phyloP scores from a whole-genome alignment of 768 basidiomycete genomes.

The Chlorophyllum brunneum region DNA sequence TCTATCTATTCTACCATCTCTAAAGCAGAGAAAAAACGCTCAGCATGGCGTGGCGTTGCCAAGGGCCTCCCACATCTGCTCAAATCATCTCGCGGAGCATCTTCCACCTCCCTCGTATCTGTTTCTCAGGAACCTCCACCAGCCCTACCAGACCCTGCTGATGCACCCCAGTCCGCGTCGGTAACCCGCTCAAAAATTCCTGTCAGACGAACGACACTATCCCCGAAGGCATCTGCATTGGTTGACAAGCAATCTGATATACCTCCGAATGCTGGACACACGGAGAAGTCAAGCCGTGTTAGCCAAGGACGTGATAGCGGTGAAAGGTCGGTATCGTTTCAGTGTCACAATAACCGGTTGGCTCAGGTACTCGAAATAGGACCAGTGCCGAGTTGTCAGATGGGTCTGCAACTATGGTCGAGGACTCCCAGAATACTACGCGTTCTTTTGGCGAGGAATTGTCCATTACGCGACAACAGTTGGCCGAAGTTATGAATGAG shows the following conservation, averaged over 20 bases:
- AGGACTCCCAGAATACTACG: not conserved
- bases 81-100: conserved; percentile 5
- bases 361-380: not conserved
- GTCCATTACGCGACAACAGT: not conserved
- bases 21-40: conserved; percentile 1
- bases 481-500: not conserved
- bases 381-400: not conserved
- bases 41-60: conserved; percentile 5
- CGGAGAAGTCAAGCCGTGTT: not conserved
- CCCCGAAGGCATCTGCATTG: not conserved
- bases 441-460: not conserved
- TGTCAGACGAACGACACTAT: not conserved
- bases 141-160: not conserved
- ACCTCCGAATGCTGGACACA: not conserved
- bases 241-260: not conserved
- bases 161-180: not conserved
- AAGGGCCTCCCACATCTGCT: not conserved
- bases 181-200: not conserved
- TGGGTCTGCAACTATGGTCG: not conserved
- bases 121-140: not conserved
- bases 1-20: conserved; percentile 3
- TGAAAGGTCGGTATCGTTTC: not conserved
- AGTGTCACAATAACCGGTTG: too few species aligned
- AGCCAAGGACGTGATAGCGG: not conserved
- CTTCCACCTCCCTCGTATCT: not conserved